Evolutionary conservation across 2,329 filamentous ascomycete genomes (phyloP).

Genomic region (Ascochyta rabiei): DNA sequence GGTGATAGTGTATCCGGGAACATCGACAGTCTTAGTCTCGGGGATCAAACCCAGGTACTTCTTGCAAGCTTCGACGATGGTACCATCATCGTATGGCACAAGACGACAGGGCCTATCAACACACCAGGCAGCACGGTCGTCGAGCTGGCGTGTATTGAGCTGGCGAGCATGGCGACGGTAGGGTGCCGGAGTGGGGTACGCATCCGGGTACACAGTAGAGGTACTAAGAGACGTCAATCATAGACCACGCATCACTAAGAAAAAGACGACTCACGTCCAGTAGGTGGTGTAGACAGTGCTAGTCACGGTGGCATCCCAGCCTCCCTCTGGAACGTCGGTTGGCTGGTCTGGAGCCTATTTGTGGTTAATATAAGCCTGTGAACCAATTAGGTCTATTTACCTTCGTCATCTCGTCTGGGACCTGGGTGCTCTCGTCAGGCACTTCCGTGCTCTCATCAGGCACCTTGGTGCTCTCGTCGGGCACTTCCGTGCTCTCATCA

Average conservation of each 20-base stretch:
- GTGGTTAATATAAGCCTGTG: neutral
- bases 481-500: neutral
- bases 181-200: conserved; percentile 8
- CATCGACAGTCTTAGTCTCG: neutral
- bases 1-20: conserved; percentile 8
- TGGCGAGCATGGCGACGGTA: conserved; percentile 3
- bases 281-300: conserved; percentile 12
- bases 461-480: neutral
- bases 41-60: conserved; percentile 14
- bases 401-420: neutral
- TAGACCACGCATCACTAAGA: too few species aligned
- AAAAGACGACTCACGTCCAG: neutral
- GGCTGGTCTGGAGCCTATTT: conserved; percentile 5
- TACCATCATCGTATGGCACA: conserved; percentile 12
- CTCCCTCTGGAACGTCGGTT: neutral
- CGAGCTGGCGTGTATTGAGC: neutral
- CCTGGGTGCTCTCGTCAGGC: neutral
- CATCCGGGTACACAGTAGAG: conserved; percentile 2
- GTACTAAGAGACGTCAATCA: neutral
- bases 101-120: conserved; percentile 23
- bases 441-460: neutral
- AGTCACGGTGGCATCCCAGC: conserved; percentile 9
- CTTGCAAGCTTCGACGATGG: conserved; percentile 18
- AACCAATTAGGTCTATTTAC: neutral
- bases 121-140: conserved; percentile 14